Evolutionary conservation across 495 filamentous ascomycete genomes (phyloP).

Genomic region (Penicillium arizonense): DNA sequence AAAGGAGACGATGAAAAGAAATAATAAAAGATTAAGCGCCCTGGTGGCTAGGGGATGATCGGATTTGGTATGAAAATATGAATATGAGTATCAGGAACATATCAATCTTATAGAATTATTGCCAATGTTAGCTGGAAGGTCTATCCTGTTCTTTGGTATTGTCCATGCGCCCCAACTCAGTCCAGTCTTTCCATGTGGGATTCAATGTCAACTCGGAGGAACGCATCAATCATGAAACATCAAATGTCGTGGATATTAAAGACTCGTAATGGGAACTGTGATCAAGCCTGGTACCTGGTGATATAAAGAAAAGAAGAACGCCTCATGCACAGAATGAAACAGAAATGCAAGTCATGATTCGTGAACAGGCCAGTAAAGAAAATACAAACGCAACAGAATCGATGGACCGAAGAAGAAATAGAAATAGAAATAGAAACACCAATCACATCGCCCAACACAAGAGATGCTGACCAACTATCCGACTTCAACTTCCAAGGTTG

Average conservation of each 20-base stretch:
- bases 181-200: background rate
- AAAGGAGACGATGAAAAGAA: conserved; percentile 45
- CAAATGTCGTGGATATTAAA: conserved; percentile 2
- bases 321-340: conserved; percentile 2
- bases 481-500: conserved; percentile 1
- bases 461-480: background rate
- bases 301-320: background rate
- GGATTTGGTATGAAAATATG: conserved; percentile 4
- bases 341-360: conserved; percentile 13
- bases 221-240: background rate
- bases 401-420: background rate
- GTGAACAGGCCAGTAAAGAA: conserved; percentile 4
- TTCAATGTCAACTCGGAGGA: background rate
- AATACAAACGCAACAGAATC: conserved; percentile 4
- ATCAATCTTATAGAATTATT: conserved; percentile 7
- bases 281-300: background rate
- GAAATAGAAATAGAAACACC: background rate
- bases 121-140: background rate
- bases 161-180: background rate
- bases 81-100: conserved; percentile 15
- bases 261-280: background rate
- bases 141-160: conserved; percentile 2
- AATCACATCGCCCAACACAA: conserved; percentile 4
- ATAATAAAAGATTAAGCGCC: conserved; percentile 7
- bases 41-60: conserved; percentile 7